phyloP scores from a whole-genome alignment of 495 filamentous ascomycete species.

The Penicillium alfredii region DNA sequence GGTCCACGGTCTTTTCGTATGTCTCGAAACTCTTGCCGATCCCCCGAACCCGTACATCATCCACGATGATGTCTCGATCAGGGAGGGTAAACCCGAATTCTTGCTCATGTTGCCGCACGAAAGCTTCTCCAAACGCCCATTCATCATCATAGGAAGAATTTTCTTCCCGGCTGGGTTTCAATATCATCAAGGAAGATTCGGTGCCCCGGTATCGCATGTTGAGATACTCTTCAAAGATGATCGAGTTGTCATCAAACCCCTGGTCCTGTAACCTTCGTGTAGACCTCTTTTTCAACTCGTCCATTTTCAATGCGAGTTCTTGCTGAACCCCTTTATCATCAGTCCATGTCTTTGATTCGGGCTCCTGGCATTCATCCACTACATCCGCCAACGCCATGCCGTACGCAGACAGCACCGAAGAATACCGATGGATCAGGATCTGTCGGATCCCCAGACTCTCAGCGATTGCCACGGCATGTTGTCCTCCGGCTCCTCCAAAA shows the following conservation, averaged over 20 bases:
- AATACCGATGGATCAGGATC: slow-evolving; percentile 87
- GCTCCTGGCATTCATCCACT: slow-evolving; percentile 87
- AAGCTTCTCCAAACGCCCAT: slow-evolving; percentile 71
- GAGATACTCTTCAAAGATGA: slow-evolving; percentile 40
- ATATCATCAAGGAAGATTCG: slow-evolving; percentile 47
- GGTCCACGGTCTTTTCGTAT: slow-evolving; percentile 74
- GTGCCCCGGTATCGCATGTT: slow-evolving; percentile 48
- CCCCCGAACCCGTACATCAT: slow-evolving; percentile 83
- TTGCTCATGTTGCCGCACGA: slow-evolving; percentile 80
- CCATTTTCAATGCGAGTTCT: slow-evolving; percentile 14
- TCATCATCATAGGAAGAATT: slow-evolving; percentile 31
- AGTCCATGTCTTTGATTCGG: slow-evolving; percentile 54
- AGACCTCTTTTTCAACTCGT: slow-evolving; percentile 14
- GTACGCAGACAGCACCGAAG: slow-evolving; percentile 91
- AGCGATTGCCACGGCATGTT: slow-evolving; percentile 95
- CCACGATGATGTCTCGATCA: slow-evolving; percentile 76
- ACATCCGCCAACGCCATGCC: slow-evolving; percentile 96
- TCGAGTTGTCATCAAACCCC: slow-evolving; percentile 28
- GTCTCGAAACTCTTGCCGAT: slow-evolving; percentile 61
- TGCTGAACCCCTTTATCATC: slow-evolving; percentile 4
- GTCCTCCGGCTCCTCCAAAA: slow-evolving; percentile 92
- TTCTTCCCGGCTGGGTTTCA: slow-evolving; percentile 37
- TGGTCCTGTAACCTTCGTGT: slow-evolving; percentile 19
- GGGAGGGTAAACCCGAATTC: slow-evolving; percentile 94
- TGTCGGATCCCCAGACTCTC: slow-evolving; percentile 80